phyloP scores from a whole-genome alignment of 2,329 filamentous ascomycete species.

The Epichloe elymi region DNA sequence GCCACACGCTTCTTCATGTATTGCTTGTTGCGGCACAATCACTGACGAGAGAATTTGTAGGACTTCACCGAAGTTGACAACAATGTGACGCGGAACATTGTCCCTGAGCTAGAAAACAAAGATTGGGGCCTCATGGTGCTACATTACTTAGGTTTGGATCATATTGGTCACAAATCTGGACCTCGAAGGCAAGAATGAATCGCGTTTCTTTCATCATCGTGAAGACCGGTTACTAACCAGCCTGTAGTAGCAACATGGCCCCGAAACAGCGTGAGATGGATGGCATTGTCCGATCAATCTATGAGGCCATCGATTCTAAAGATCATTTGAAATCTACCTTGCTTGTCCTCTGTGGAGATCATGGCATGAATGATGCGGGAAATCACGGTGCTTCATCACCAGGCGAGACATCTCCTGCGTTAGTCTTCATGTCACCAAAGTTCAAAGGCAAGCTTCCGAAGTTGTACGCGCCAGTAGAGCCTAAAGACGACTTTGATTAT shows the following conservation, averaged over 20 bases:
- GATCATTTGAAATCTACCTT: conserved; percentile 64
- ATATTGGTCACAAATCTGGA: conserved; percentile 94
- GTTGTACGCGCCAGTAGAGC: conserved; percentile 39
- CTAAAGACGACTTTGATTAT: conserved; percentile 63
- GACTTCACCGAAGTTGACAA: conserved; percentile 97
- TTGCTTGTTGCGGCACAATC: neutral
- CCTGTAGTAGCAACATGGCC: conserved; percentile 66
- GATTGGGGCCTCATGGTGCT: conserved; percentile 93
- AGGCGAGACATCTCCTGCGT: conserved; percentile 84
- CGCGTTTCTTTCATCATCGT: neutral
- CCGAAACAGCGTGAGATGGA: conserved; percentile 96
- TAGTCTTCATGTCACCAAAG: conserved; percentile 84
- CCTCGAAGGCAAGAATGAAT: conserved; percentile 51
- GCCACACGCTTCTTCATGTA: neutral
- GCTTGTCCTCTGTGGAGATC: conserved; percentile 80
- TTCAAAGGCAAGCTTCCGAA: conserved; percentile 42
- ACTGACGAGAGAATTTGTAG: conserved; percentile 28
- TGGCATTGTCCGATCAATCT: conserved; percentile 61
- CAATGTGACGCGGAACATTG: conserved; percentile 87
- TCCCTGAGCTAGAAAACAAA: conserved; percentile 55
- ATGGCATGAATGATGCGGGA: conserved; percentile 98
- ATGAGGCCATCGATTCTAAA: conserved; percentile 56
- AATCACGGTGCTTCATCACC: conserved; percentile 92
- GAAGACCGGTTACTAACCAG: neutral
- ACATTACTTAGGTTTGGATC: conserved; percentile 90